These are phyloP conservation scores for Sugiyamaella floridensis DNA, from an alignment of 805 yeast species.

Conservation along the genomic window DNA sequence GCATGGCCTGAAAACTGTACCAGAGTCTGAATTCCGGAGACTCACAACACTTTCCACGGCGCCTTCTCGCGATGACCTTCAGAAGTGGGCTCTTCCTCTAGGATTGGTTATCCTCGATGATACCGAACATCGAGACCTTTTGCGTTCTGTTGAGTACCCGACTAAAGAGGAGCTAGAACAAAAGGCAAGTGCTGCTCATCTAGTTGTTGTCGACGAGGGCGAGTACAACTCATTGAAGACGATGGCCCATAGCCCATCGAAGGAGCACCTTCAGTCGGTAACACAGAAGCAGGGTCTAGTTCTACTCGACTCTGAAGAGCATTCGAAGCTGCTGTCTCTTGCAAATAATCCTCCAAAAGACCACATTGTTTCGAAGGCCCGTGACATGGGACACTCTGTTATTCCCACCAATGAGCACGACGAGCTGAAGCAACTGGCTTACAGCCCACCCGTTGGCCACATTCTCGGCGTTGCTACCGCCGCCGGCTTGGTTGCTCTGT, in stretches of 20 bases:
- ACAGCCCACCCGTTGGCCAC: conserved; percentile 15
- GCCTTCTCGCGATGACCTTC: conserved; percentile 18
- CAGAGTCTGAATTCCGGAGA: conserved; percentile 10
- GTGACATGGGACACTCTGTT: conserved; percentile 11
- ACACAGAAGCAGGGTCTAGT: conserved; percentile 17
- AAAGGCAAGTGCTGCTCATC: conserved; percentile 19
- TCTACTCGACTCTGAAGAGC: conserved; percentile 20
- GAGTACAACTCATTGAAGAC: not conserved
- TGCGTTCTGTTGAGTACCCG: conserved; percentile 16
- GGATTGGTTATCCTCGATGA: conserved; percentile 32
- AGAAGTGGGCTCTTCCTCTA: conserved; percentile 15
- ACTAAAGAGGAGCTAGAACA: conserved; percentile 18
- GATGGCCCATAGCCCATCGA: conserved; percentile 12
- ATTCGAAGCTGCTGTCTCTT: conserved; percentile 12
- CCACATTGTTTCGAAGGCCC: conserved; percentile 23
- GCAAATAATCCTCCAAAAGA: conserved; percentile 27
- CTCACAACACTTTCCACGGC: conserved; percentile 2
- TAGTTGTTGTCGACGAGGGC: not conserved
- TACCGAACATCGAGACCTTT: conserved; percentile 27
- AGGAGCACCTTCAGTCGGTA: conserved; percentile 22
- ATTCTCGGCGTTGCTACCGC: conserved; percentile 15
- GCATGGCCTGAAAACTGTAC: conserved; percentile 13
- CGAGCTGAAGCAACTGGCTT: conserved; percentile 20
- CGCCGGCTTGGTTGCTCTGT: conserved; percentile 26
- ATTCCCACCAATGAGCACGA: conserved; percentile 23